A percentile compares a stretch with the other conserved stretches of the same genome.
These are phyloP conservation scores for Lumnitzera littorea DNA, from an alignment of 345 rosid species.

Conservation along the genomic window DNA sequence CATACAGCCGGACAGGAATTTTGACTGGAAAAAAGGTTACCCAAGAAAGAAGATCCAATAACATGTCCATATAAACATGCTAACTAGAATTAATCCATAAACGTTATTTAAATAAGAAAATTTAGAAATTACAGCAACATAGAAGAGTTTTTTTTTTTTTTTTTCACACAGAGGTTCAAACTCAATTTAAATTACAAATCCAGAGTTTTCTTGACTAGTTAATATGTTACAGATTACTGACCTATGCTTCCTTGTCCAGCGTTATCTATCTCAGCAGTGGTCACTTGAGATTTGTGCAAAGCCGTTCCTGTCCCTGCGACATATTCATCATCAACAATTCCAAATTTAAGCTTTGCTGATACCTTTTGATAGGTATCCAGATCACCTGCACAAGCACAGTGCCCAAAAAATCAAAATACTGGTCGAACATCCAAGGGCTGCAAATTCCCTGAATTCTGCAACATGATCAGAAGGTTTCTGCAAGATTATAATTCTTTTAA, in stretches of 20 bases:
- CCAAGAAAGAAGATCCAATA: constrained; percentile 3
- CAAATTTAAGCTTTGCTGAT: constrained; percentile 80
- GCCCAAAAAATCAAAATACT: neutral
- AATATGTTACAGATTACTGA: constrained; percentile 22
- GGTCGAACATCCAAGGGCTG: no score
- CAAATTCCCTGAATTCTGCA: no score
- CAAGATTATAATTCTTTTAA: no score
- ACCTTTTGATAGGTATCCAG: constrained; percentile 61
- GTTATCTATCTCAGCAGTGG: constrained; percentile 36
- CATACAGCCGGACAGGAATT: constrained; percentile 75
- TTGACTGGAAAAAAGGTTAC: constrained; percentile 38
- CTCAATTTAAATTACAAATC: no score
- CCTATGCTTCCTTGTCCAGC: constrained; percentile 76
- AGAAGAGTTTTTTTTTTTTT: no score
- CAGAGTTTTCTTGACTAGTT: neutral
- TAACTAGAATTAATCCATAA: neutral
- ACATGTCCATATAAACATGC: neutral
- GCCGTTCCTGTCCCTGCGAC: constrained; percentile 20
- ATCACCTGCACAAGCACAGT: constrained; percentile 40
- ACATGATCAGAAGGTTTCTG: no score
- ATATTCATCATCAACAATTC: constrained; percentile 57
- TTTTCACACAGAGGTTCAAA: no score
- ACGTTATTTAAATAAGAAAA: no score
- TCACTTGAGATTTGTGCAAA: constrained; percentile 33
- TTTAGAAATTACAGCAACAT: no score